These are phyloP conservation scores for Bimuria novae-zelandiae DNA, from an alignment of 2,329 filamentous ascomycete genomes.

Conservation along the genomic window DNA sequence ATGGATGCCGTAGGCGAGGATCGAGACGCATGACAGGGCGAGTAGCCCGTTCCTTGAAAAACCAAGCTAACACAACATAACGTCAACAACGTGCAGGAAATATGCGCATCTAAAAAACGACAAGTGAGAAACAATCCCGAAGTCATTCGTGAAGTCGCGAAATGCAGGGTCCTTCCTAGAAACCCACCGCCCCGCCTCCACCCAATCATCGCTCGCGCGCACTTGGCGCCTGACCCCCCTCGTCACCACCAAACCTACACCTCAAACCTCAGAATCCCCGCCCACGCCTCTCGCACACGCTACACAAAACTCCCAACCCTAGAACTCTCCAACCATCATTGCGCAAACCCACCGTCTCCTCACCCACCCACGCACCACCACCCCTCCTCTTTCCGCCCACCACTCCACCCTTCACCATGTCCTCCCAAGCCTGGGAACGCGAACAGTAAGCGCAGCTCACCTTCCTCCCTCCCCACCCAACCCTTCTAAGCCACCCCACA, in stretches of 20 bases:
- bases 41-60: too few relatives aligned
- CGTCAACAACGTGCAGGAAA: too few relatives aligned
- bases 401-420: background rate
- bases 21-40: too few relatives aligned
- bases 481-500: conserved; percentile 32
- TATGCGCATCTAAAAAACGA: too few relatives aligned
- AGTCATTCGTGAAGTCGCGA: background rate
- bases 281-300: background rate
- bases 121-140: background rate
- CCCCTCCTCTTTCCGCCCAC: background rate
- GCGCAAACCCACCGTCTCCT: too few relatives aligned
- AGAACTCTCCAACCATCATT: too few relatives aligned
- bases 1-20: too few relatives aligned
- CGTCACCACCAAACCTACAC: conserved; percentile 5
- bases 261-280: background rate
- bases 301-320: background rate
- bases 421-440: conserved; percentile 13
- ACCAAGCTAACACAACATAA: too few relatives aligned
- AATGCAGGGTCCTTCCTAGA: background rate
- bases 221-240: background rate
- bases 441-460: conserved; percentile 15
- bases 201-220: background rate
- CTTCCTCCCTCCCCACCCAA: background rate
- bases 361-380: background rate
- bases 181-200: background rate